These are phyloP conservation scores for Telfairia occidentalis DNA, from an alignment of 331 rosid species.

Conservation along the genomic window DNA sequence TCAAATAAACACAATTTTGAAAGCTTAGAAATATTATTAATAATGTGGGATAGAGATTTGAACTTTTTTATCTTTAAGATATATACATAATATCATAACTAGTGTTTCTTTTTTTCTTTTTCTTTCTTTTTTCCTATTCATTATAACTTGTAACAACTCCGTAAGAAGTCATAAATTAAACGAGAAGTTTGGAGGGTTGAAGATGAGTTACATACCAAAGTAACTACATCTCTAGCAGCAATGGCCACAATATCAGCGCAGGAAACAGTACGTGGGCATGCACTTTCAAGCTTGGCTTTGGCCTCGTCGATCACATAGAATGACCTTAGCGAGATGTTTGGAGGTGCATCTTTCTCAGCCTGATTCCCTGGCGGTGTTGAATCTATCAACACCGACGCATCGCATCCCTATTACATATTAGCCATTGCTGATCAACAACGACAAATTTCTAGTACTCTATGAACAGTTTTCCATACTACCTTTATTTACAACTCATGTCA, in stretches of 20 bases:
- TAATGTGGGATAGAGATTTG: too few species aligned
- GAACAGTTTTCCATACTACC: background rate
- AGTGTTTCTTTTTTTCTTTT: too few species aligned
- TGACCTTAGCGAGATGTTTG: conserved; percentile 47
- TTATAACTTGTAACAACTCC: too few species aligned
- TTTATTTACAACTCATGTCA: background rate
- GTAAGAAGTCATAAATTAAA: background rate
- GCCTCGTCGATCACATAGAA: conserved; percentile 64
- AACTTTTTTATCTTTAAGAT: too few species aligned
- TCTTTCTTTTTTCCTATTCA: too few species aligned
- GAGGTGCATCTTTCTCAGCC: conserved; percentile 85
- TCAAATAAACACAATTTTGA: too few species aligned
- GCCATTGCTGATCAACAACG: background rate
- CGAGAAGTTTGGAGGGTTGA: background rate
- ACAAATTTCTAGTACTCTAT: background rate
- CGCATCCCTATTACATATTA: conserved; percentile 47
- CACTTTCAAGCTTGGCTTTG: conserved; percentile 56
- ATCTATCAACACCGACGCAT: conserved; percentile 65
- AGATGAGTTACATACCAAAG: conserved; percentile 20
- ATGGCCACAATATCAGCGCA: conserved; percentile 71
- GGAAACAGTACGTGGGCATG: conserved; percentile 57
- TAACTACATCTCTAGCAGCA: conserved; percentile 71
- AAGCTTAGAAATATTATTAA: too few species aligned
- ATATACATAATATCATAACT: too few species aligned
- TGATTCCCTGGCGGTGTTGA: conserved; percentile 39